phyloP scores from a whole-genome alignment of 257 asterid species.

The Solanum piurae region DNA sequence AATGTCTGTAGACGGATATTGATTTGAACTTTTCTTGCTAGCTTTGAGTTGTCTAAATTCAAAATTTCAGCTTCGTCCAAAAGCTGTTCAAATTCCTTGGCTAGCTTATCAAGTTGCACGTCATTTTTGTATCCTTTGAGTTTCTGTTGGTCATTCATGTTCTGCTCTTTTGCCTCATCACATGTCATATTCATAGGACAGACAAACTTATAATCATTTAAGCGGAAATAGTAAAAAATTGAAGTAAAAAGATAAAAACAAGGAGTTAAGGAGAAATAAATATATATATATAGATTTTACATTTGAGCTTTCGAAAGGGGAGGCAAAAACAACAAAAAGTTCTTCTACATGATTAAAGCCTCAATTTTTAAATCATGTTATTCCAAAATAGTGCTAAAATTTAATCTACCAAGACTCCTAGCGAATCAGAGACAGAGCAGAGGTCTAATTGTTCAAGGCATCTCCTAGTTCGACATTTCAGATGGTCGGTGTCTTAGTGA shows the following conservation, averaged over 20 bases:
- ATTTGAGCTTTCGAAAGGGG: background rate
- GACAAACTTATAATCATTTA: background rate
- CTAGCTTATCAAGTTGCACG: background rate
- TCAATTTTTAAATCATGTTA: background rate
- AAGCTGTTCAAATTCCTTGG: background rate
- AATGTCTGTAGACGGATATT: background rate
- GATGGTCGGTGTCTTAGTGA: background rate
- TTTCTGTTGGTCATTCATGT: background rate
- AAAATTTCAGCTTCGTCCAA: background rate
- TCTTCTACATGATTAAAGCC: background rate
- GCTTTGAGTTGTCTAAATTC: background rate
- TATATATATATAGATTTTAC: background rate
- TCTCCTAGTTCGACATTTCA: background rate
- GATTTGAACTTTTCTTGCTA: background rate
- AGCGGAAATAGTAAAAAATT: background rate
- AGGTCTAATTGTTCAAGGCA: background rate
- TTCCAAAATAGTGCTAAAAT: background rate
- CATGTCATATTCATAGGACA: background rate
- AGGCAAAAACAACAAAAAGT: background rate
- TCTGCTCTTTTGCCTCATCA: background rate
- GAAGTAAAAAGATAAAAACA: background rate
- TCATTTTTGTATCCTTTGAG: background rate
- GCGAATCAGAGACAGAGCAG: background rate
- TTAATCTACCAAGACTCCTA: background rate
- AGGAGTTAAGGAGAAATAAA: background rate